Evolutionary conservation across 1,284 basidiomycete genomes (phyloP).

Genomic region (Neolentinus lepideus): DNA sequence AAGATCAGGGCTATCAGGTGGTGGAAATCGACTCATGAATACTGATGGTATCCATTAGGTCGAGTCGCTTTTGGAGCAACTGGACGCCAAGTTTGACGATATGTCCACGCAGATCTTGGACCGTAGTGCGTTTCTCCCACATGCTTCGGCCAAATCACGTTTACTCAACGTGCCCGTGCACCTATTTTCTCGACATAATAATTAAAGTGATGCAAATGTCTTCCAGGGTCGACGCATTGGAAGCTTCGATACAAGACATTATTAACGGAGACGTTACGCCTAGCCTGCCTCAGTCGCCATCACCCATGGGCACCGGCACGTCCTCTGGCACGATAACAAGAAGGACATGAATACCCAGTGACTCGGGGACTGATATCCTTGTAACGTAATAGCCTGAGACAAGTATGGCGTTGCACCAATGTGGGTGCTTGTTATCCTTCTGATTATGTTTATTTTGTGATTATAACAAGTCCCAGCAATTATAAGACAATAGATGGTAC

Average conservation of each 20-base stretch:
- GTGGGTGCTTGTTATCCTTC: too few species aligned
- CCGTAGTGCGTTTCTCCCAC: constrained; percentile 48
- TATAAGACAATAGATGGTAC: too few species aligned
- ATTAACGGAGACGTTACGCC: constrained; percentile 58
- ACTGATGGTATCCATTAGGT: constrained; percentile 38
- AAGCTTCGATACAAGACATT: constrained; percentile 77
- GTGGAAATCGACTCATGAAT: constrained; percentile 2
- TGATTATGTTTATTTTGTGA: too few species aligned
- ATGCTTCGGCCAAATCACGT: constrained; percentile 1
- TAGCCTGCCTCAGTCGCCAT: constrained; percentile 45
- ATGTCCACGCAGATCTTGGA: constrained; percentile 80
- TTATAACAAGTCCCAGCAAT: too few species aligned
- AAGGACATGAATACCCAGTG: neutral
- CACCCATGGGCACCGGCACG: constrained; percentile 21
- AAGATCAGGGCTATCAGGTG: neutral
- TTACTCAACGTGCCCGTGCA: constrained; percentile 1
- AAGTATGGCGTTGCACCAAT: too few species aligned
- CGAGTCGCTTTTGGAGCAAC: constrained; percentile 68
- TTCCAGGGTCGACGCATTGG: constrained; percentile 71
- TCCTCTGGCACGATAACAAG: neutral
- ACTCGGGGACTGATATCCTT: too few species aligned
- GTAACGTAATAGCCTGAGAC: too few species aligned
- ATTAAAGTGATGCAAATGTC: constrained; percentile 76
- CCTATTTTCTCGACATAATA: constrained; percentile 3
- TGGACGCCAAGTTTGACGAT: constrained; percentile 76